Percentiles rank a stretch among this genome's conserved stretches.
phyloP scores from a whole-genome alignment of 1,139 yeast species.

The Pichia sp. region DNA sequence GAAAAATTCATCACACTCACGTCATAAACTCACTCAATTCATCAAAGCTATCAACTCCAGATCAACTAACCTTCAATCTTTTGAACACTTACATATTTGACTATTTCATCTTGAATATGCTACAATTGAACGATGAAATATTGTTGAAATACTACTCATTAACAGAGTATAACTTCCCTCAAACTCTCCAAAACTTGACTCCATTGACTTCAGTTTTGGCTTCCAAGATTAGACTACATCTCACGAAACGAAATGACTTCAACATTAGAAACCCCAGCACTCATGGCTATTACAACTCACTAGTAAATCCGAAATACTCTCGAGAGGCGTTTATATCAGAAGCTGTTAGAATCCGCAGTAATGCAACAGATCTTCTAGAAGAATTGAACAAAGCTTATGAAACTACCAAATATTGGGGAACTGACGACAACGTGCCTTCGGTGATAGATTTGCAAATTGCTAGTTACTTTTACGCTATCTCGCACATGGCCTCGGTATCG shows the following conservation, averaged over 20 bases:
- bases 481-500: conserved; percentile 1
- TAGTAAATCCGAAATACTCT: conserved; percentile 4
- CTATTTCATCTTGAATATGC: conserved; percentile 29
- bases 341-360: conserved; percentile 13
- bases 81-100: conserved; percentile 37
- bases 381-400: conserved; percentile 12
- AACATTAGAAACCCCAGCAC: conserved; percentile 19
- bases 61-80: conserved; percentile 28
- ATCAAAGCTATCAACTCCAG: conserved; percentile 17
- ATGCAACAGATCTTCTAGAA: conserved; percentile 16
- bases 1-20: conserved; percentile 22
- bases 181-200: not conserved
- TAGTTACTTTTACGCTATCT: not conserved
- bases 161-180: conserved; percentile 1
- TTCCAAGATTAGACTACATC: conserved; percentile 9
- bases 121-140: conserved; percentile 11
- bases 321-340: conserved; percentile 9
- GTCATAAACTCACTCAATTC: conserved; percentile 25
- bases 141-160: conserved; percentile 8
- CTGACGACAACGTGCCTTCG: no score
- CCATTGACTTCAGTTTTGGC: conserved; percentile 1
- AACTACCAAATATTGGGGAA: no score
- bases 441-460: not conserved
- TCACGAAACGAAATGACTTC: conserved; percentile 24
- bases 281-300: conserved; percentile 8